These are phyloP conservation scores for Arachnomyces sp. DNA, from an alignment of 2,329 filamentous ascomycete genomes.

Conservation along the genomic window DNA sequence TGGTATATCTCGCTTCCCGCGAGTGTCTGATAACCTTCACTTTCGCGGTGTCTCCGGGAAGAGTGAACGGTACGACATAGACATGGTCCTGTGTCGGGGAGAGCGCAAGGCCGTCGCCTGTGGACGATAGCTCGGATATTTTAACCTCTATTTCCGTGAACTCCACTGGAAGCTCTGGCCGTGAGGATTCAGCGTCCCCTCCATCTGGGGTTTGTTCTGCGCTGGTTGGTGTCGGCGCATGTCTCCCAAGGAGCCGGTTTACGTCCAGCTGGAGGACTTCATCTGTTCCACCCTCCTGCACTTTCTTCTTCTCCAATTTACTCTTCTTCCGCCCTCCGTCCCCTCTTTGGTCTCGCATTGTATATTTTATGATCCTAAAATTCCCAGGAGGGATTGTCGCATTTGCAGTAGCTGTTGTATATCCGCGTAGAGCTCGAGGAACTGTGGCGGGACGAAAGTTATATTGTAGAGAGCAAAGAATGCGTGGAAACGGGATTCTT, in stretches of 20 bases:
- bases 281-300: slow-evolving; percentile 55
- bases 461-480: not conserved
- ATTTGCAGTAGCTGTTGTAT: not conserved
- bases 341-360: too few species aligned
- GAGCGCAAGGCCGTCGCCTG: slow-evolving; percentile 78
- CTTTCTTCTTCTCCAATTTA: slow-evolving; percentile 44
- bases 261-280: slow-evolving; percentile 60
- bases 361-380: too few species aligned
- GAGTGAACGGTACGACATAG: slow-evolving; percentile 80
- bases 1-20: slow-evolving; percentile 56
- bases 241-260: slow-evolving; percentile 32
- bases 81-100: slow-evolving; percentile 58
- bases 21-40: slow-evolving; percentile 73
- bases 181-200: slow-evolving; percentile 18
- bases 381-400: slow-evolving; percentile 4
- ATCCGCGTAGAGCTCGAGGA: not conserved
- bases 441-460: not conserved
- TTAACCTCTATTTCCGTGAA: slow-evolving; percentile 73
- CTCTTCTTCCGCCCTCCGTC: slow-evolving; percentile 17
- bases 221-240: slow-evolving; percentile 16
- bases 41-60: slow-evolving; percentile 72
- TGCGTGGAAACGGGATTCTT: not conserved
- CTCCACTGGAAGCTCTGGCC: slow-evolving; percentile 12
- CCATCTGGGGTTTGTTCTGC: slow-evolving; percentile 18
- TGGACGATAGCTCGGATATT: slow-evolving; percentile 78